Percentiles rank a stretch among this genome's conserved stretches.
Conservation (phyloP, 257 asterid species). For the Ehretia macrophylla region DNA sequence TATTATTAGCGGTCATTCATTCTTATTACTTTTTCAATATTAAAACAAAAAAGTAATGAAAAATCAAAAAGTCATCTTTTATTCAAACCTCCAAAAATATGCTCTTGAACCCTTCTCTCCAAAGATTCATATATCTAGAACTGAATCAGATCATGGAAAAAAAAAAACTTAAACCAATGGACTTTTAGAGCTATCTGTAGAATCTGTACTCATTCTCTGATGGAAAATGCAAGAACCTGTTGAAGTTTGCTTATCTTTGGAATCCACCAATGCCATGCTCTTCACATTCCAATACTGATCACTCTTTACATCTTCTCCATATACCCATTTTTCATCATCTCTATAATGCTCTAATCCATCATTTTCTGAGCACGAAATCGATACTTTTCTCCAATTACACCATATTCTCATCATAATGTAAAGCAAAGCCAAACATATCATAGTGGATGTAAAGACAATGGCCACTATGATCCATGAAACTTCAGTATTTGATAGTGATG, state of each 20-base stretch:
- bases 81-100: no score
- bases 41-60: no score
- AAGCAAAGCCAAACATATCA: conserved; percentile 66
- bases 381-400: conserved; percentile 84
- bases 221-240: conserved; percentile 43
- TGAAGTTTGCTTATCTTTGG: conserved; percentile 35
- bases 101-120: no score
- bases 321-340: conserved; percentile 57
- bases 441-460: conserved; percentile 71
- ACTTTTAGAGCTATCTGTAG: conserved; percentile 27
- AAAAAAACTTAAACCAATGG: conserved; percentile 20
- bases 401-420: conserved; percentile 72
- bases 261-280: conserved; percentile 30
- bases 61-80: not conserved
- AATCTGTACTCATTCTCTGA: conserved; percentile 32
- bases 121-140: no score
- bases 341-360: conserved; percentile 30
- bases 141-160: not conserved
- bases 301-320: conserved; percentile 55
- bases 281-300: conserved; percentile 52
- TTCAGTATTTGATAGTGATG: conserved; percentile 47
- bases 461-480: conserved; percentile 69
- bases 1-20: no score
- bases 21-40: no score
- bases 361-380: conserved; percentile 67